Evolutionary conservation across 2,329 filamentous ascomycete genomes (phyloP).

Genomic region (Trichoderma guizhouense): DNA sequence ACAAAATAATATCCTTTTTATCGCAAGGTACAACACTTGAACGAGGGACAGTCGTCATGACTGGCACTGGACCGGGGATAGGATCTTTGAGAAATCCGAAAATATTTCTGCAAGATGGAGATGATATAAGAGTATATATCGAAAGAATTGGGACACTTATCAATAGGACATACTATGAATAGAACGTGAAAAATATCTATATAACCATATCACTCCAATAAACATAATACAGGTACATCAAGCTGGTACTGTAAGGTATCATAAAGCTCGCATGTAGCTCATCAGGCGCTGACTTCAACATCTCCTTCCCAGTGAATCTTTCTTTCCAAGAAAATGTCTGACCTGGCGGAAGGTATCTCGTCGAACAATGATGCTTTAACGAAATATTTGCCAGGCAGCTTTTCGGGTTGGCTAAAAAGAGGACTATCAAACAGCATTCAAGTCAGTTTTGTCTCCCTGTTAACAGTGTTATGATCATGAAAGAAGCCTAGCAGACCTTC

Average conservation of each 20-base stretch:
- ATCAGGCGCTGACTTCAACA: background rate
- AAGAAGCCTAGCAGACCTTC: background rate
- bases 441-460: background rate
- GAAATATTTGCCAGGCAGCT: background rate
- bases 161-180: background rate
- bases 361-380: background rate
- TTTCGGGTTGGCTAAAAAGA: background rate
- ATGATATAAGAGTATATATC: background rate
- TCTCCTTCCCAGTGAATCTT: background rate
- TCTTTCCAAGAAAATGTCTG: background rate
- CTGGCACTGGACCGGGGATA: background rate
- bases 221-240: background rate
- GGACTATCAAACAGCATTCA: background rate
- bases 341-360: background rate
- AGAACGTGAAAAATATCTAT: background rate
- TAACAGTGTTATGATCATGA: background rate
- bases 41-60: background rate
- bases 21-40: background rate
- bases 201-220: no score
- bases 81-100: background rate
- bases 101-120: background rate
- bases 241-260: background rate
- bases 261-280: background rate
- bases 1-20: background rate
- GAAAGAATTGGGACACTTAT: background rate